Base-by-base conservation (phyloP, 2,329 filamentous ascomycete genomes). In the Fusarium nanum region DNA sequence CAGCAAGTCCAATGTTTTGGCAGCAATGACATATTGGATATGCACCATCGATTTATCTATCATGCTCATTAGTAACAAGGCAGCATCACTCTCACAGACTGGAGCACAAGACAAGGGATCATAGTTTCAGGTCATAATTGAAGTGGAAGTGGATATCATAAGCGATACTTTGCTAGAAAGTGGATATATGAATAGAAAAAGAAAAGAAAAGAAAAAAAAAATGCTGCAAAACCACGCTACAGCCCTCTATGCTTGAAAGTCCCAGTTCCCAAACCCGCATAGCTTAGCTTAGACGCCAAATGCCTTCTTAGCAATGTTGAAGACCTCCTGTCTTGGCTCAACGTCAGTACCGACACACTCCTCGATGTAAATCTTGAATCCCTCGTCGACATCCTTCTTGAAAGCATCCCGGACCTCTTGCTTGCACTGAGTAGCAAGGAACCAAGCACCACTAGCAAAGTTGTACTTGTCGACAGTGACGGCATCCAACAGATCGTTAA, bases 391-490 rank as follows among this genome's bases (percentile, higher is more conserved):
- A 58, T 81, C 78, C 2, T 56, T 41, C n/a, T 73, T 65, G 41
- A 88, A 78, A 27, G 67, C 73, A 1, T 71, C 25, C 14, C 77
- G 72, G 44, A 84, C 79, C 5, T 67, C 67, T 2, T 64, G 11
- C 5, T 67, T 44, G 75, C 85, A 88, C 75, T 86, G 75, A 3
- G 77, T 84, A 1, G 74, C 75, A 25, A 86, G 72, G 77, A 83
- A 88, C 87, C 87, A 88, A 4, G 85, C 73, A 9, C 81, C 86
- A 44, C 80, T 83, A 61, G 79, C 85, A 77, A 88, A 88, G 79
- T 87, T 87, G 79, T 83, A 83, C 74, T 85, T 71, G 75, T 88
- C 85, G 16, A 75, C 73, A 5, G 75, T 79, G 44, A 88, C 79
- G 22, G 86, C 78, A 22, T 76, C 78, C 48, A 87, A 79, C 14